Conservation (phyloP, 2,329 filamentous ascomycete genomes). For the Colletotrichum sp. region DNA sequence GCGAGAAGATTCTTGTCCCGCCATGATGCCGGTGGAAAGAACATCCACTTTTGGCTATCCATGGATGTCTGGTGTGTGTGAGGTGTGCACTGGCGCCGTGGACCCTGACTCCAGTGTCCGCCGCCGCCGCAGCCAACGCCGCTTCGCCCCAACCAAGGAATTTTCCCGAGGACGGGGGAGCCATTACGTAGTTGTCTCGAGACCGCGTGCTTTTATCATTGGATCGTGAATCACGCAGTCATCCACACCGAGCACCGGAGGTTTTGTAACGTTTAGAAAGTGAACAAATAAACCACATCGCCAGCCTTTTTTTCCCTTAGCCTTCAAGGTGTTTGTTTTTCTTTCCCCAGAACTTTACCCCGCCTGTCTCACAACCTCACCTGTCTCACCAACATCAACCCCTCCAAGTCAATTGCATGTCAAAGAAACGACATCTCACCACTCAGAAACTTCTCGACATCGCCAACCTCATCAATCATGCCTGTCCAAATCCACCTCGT, state of each 20-base stretch:
- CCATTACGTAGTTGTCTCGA: not conserved
- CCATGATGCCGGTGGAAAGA: not conserved
- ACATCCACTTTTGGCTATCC: not conserved
- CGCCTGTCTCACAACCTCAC: not conserved
- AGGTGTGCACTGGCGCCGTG: not conserved
- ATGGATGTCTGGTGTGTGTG: not conserved
- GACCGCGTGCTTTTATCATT: conserved; percentile 6
- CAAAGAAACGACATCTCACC: not conserved
- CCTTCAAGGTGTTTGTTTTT: not conserved
- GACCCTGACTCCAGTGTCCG: not conserved
- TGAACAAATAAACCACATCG: not conserved
- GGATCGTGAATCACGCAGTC: not conserved
- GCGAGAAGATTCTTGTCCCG: not conserved
- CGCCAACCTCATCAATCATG: conserved; percentile 37
- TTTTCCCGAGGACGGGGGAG: not conserved
- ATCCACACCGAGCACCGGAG: not conserved
- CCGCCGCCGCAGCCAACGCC: not conserved
- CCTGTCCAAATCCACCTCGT: conserved; percentile 67
- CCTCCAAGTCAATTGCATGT: not conserved
- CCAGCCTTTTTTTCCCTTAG: not conserved
- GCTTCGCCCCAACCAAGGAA: not conserved
- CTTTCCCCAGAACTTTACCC: not conserved
- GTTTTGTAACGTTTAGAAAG: not conserved
- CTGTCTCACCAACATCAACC: not conserved
- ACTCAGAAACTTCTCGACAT: not conserved